Conservation (phyloP, 306 rosid species). For the Fragaria nilgerrensis region DNA sequence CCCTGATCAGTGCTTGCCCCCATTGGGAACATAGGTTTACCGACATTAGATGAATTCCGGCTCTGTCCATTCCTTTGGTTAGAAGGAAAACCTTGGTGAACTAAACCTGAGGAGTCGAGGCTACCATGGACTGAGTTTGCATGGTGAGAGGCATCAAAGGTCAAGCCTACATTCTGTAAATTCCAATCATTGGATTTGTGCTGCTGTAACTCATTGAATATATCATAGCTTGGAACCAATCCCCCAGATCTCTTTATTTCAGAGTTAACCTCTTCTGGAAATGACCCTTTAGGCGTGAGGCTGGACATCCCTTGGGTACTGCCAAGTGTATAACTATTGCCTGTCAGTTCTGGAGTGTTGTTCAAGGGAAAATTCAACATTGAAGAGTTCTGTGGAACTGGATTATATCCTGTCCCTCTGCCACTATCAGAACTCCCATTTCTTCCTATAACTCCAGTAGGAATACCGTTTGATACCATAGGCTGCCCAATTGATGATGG, state of each 20-base stretch:
- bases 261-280: slow-evolving; percentile 57
- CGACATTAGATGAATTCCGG: slow-evolving; percentile 40
- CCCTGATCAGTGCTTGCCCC: slow-evolving; percentile 46
- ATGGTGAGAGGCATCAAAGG: slow-evolving; percentile 59
- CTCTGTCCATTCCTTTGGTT: slow-evolving; percentile 45
- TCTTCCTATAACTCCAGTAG: slow-evolving; percentile 57
- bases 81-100: slow-evolving; percentile 69
- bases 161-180: slow-evolving; percentile 50
- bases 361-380: slow-evolving; percentile 70
- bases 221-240: slow-evolving; percentile 64
- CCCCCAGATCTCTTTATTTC: slow-evolving; percentile 56
- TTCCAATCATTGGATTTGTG: slow-evolving; percentile 86
- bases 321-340: slow-evolving; percentile 68
- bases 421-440: slow-evolving; percentile 47
- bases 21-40: slow-evolving; percentile 50
- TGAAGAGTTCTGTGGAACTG: slow-evolving; percentile 52
- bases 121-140: slow-evolving; percentile 57
- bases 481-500: slow-evolving; percentile 62
- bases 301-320: slow-evolving; percentile 59
- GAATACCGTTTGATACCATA: slow-evolving; percentile 49
- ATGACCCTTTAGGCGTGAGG: slow-evolving; percentile 54
- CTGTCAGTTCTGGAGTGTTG: slow-evolving; percentile 64
- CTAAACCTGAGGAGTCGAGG: slow-evolving; percentile 62
- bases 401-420: slow-evolving; percentile 56
- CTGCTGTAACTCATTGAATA: slow-evolving; percentile 67